These are phyloP conservation scores for Linnemannia schmuckeri DNA, from an alignment of 192 early-diverging fungal genomes.

Conservation along the genomic window DNA sequence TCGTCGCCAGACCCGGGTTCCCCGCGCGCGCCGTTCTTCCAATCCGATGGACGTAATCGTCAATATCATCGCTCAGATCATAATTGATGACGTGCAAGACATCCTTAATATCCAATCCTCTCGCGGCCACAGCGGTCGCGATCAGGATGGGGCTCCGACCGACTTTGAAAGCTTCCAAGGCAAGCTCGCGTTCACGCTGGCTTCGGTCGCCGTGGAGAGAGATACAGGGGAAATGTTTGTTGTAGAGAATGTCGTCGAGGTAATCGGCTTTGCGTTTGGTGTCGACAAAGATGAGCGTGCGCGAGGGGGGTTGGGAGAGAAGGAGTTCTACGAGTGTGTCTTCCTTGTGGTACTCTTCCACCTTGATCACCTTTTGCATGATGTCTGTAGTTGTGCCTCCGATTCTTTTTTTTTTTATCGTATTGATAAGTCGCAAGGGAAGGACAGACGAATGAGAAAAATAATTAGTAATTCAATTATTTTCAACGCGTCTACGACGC, in stretches of 20 bases:
- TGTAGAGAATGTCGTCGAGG: conserved; percentile 76
- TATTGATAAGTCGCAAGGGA: not conserved
- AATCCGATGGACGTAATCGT: conserved; percentile 91
- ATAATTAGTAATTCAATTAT: not conserved
- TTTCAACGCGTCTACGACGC: no score
- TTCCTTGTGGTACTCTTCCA: conserved; percentile 78
- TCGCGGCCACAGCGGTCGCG: conserved; percentile 89
- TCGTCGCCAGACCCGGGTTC: conserved; percentile 70
- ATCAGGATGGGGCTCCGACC: conserved; percentile 76
- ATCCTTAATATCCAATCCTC: conserved; percentile 89
- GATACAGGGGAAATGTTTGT: conserved; percentile 80
- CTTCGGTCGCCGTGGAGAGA: conserved; percentile 89
- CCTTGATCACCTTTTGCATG: conserved; percentile 82
- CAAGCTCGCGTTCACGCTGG: conserved; percentile 84
- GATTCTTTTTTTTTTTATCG: conserved; percentile 62
- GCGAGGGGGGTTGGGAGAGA: conserved; percentile 65
- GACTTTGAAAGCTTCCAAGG: conserved; percentile 77
- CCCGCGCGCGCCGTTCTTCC: conserved; percentile 77
- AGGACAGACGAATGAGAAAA: not conserved
- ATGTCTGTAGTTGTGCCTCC: conserved; percentile 91
- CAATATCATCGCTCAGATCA: conserved; percentile 86
- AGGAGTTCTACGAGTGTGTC: conserved; percentile 70
- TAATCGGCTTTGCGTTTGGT: conserved; percentile 87
- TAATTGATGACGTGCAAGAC: conserved; percentile 90
- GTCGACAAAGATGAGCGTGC: conserved; percentile 88